Evolutionary conservation across 345 rosid species (phyloP).

Genomic region (Citrus reticulata): DNA sequence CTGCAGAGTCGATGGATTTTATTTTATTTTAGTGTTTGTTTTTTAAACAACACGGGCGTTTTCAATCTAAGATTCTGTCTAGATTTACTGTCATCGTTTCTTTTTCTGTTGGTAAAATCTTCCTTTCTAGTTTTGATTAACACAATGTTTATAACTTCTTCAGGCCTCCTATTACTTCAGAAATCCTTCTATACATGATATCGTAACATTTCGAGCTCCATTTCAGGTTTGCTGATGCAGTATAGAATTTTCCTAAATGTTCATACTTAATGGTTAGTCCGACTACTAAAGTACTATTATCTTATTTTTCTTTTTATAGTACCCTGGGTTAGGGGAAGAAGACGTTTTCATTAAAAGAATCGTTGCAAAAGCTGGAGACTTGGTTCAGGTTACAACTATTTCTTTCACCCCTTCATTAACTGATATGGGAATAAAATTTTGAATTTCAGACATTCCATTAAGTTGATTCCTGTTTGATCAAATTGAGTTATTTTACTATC

Average conservation of each 20-base stretch:
- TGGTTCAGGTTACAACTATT: slow-evolving; percentile 23
- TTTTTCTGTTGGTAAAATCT: neutral
- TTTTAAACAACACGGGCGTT: neutral
- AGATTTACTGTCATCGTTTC: neutral
- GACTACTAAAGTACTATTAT: neutral
- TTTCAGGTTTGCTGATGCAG: slow-evolving; percentile 22
- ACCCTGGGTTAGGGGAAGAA: slow-evolving; percentile 18
- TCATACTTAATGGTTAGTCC: neutral
- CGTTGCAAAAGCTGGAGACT: slow-evolving; percentile 40
- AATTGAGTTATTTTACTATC: neutral
- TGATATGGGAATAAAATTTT: neutral
- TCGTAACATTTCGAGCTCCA: slow-evolving; percentile 36
- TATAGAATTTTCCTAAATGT: neutral
- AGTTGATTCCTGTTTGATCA: neutral
- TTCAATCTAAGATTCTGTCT: neutral
- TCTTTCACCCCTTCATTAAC: neutral
- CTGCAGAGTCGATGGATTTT: neutral
- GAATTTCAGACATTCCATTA: neutral
- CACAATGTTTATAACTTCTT: slow-evolving; percentile 1
- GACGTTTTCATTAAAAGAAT: slow-evolving; percentile 34
- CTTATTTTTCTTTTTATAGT: slow-evolving; percentile 6
- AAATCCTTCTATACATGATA: slow-evolving; percentile 30
- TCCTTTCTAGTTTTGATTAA: neutral
- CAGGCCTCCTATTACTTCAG: slow-evolving; percentile 35
- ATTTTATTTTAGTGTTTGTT: too few relatives aligned